phyloP scores from a whole-genome alignment of 2,329 filamentous ascomycete genomes.

The Phyllosticta citrichinensis region DNA sequence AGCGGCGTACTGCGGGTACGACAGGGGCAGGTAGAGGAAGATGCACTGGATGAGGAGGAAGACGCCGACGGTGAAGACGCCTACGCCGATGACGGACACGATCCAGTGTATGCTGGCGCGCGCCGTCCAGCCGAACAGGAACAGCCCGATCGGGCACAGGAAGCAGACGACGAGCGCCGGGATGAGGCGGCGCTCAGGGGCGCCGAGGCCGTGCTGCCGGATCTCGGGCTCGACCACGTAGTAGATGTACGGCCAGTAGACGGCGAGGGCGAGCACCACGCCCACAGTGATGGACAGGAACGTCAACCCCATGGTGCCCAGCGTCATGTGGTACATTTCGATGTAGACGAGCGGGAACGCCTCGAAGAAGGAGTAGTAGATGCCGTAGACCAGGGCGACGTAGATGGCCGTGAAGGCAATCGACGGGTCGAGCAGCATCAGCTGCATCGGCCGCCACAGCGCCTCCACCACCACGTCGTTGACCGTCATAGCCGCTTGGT shows the following conservation, averaged over 20 bases:
- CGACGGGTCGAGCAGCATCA: constrained; percentile 31
- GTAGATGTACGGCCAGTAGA: constrained; percentile 18
- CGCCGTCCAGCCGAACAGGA: constrained; percentile 26
- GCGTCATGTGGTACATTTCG: constrained; percentile 30
- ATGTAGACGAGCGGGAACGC: constrained; percentile 32
- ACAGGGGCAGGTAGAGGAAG: constrained; percentile 31
- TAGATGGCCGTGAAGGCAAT: constrained; percentile 15
- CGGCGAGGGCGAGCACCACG: constrained; percentile 15
- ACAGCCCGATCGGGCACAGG: constrained; percentile 22
- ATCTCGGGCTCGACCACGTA: constrained; percentile 17
- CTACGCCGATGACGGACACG: constrained; percentile 30
- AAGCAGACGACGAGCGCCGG: constrained; percentile 23
- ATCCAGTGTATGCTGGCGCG: constrained; percentile 27
- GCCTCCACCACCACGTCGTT: constrained; percentile 30
- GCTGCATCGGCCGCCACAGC: constrained; percentile 32
- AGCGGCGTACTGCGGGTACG: constrained; percentile 39
- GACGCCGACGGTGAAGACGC: constrained; percentile 28
- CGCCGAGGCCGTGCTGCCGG: constrained; percentile 14
- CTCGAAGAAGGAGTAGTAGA: constrained; percentile 17
- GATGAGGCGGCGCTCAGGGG: constrained; percentile 23
- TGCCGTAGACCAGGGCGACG: constrained; percentile 14
- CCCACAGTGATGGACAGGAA: constrained; percentile 25
- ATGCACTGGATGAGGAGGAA: constrained; percentile 36
- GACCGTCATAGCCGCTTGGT: constrained; percentile 44
- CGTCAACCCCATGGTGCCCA: constrained; percentile 23